A percentile compares a stretch with the other conserved stretches of the same genome.
Evolutionary conservation across 2,329 filamentous ascomycete genomes (phyloP).

Genomic region (Colletotrichum sp.): DNA sequence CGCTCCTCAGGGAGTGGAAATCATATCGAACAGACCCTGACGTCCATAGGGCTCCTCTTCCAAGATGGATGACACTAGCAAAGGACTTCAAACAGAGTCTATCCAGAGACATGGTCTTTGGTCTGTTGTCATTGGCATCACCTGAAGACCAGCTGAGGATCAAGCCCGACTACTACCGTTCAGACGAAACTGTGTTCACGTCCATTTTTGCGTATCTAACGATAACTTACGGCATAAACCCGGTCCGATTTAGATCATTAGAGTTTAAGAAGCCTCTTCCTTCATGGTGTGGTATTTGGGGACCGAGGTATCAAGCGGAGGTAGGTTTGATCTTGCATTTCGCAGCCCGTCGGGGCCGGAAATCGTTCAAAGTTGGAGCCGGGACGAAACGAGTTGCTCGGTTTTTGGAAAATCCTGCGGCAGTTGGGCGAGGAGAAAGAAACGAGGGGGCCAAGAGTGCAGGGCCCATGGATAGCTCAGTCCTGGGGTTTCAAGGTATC

Average conservation of each 20-base stretch:
- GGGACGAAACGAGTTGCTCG: neutral
- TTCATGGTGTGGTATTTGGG: neutral
- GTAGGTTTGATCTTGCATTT: neutral
- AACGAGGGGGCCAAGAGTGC: neutral
- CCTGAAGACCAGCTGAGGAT: neutral
- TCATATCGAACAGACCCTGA: neutral
- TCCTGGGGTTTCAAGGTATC: neutral
- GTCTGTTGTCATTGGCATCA: neutral
- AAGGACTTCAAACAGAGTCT: neutral
- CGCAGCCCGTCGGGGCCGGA: neutral
- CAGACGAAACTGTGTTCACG: neutral
- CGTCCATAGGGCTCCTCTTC: neutral
- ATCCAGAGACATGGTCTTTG: neutral
- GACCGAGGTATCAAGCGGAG: neutral
- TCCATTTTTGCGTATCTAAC: neutral
- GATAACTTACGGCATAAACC: neutral
- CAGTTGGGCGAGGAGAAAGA: neutral
- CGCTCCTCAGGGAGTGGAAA: neutral
- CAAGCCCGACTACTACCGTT: neutral
- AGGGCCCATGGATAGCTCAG: neutral
- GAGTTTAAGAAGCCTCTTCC: neutral
- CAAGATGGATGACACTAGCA: neutral
- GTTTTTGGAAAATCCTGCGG: rapidly evolving
- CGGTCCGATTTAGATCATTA: neutral
- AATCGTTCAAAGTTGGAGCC: neutral